These are phyloP conservation scores for Pogostemon cablin DNA, from an alignment of 257 asterid genomes.

Conservation along the genomic window DNA sequence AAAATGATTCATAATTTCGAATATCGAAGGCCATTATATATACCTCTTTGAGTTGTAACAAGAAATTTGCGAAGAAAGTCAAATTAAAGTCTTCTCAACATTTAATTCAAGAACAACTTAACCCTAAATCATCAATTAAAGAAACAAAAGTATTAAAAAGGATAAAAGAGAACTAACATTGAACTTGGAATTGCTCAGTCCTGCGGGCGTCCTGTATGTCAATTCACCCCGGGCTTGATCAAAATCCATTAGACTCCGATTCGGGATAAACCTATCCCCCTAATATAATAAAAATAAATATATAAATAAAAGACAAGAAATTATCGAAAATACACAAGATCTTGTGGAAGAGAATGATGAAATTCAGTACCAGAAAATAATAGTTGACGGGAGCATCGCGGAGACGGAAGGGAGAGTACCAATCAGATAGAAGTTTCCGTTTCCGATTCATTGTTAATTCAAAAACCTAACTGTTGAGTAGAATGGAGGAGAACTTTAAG, in stretches of 20 bases:
- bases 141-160: not conserved
- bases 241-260: conserved; percentile 85
- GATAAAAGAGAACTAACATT: conserved; percentile 36
- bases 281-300: not conserved
- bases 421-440: conserved; percentile 46
- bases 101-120: conserved; percentile 21
- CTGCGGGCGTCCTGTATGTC: conserved; percentile 41
- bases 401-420: conserved; percentile 88
- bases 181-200: conserved; percentile 37
- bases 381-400: conserved; percentile 58
- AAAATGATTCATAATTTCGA: not conserved
- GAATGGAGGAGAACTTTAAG: not conserved
- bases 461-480: conserved; percentile 8
- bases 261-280: conserved; percentile 92
- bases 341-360: not conserved
- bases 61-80: conserved; percentile 19
- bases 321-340: conserved; percentile 1
- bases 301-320: not conserved
- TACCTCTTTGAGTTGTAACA: not conserved
- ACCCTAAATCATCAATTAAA: not conserved
- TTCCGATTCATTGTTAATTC: conserved; percentile 45
- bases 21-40: not conserved
- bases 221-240: conserved; percentile 68
- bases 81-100: conserved; percentile 5
- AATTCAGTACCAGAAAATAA: conserved; percentile 66